phyloP scores from a whole-genome alignment of 768 basidiomycete species.

The Agaricus blazei region DNA sequence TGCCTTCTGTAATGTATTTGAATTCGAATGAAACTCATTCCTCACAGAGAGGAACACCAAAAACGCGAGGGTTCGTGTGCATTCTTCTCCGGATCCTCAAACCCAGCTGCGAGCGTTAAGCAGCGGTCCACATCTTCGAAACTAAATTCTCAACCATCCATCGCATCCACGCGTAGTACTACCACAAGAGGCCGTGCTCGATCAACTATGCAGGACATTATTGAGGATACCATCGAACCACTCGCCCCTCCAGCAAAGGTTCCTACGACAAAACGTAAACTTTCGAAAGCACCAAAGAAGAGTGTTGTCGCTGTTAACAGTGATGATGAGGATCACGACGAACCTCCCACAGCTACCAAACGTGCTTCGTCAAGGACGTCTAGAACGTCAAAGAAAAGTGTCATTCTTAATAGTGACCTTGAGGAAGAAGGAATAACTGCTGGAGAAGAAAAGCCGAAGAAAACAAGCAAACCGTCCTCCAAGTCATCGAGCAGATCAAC shows the following conservation, averaged over 20 bases:
- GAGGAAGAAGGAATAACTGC: not conserved
- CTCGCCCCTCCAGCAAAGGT: conserved; percentile 23
- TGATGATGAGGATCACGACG: not conserved
- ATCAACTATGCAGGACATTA: conserved; percentile 2
- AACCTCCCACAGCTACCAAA: not conserved
- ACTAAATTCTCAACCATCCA: conserved; percentile 24
- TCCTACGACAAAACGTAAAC: not conserved
- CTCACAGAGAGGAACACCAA: conserved; percentile 67
- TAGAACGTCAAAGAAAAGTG: not conserved
- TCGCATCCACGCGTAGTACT: conserved; percentile 14
- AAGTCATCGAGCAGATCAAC: not conserved
- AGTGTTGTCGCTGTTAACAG: not conserved
- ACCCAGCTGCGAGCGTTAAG: conserved; percentile 11
- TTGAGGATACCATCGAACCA: conserved; percentile 6
- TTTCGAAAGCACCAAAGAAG: not conserved
- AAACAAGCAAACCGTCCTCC: not conserved
- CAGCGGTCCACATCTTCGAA: conserved; percentile 13
- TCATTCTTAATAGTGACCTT: not conserved
- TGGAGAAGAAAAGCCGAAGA: not conserved
- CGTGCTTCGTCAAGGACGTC: not conserved
- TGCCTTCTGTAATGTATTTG: not conserved
- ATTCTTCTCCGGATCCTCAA: conserved; percentile 28
- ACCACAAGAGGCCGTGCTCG: conserved; percentile 3
- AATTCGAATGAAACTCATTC: not conserved
- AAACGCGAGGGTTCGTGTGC: conserved; percentile 50